A percentile compares a stretch with the other conserved stretches of the same genome.
Conservation (phyloP, 805 yeast genomes). For the Clavispora fructus region DNA sequence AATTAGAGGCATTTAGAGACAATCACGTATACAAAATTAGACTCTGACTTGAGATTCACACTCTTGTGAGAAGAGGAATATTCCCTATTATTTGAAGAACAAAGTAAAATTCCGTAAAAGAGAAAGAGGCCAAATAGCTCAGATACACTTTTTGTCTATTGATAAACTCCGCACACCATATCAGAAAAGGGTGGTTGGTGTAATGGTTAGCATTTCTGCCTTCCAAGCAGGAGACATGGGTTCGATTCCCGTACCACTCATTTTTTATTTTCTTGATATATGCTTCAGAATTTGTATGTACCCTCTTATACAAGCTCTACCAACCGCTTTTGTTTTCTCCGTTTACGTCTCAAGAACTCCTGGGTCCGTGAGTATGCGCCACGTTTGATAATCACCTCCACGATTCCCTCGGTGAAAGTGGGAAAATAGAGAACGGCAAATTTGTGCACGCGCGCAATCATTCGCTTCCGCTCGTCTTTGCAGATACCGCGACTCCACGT, state of each 20-base stretch:
- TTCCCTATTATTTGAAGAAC: no score
- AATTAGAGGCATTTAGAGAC: no score
- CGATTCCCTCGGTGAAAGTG: constrained; percentile 45
- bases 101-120: no score
- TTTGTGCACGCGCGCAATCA: constrained; percentile 45
- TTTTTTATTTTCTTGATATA: no score
- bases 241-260: constrained; percentile 91
- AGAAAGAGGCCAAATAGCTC: no score
- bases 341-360: constrained; percentile 9
- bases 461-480: constrained; percentile 41
- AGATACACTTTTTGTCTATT: neutral
- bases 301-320: neutral
- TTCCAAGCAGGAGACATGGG: constrained; percentile 94
- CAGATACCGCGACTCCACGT: constrained; percentile 85
- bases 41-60: no score
- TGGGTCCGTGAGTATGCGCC: constrained; percentile 54
- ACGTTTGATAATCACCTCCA: constrained; percentile 73
- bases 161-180: neutral
- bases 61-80: no score
- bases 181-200: constrained; percentile 67
- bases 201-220: constrained; percentile 90
- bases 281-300: neutral
- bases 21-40: no score
- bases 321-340: constrained; percentile 4
- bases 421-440: constrained; percentile 45